Conservation (phyloP, 345 rosid genomes). For the Kandelia obovata region DNA sequence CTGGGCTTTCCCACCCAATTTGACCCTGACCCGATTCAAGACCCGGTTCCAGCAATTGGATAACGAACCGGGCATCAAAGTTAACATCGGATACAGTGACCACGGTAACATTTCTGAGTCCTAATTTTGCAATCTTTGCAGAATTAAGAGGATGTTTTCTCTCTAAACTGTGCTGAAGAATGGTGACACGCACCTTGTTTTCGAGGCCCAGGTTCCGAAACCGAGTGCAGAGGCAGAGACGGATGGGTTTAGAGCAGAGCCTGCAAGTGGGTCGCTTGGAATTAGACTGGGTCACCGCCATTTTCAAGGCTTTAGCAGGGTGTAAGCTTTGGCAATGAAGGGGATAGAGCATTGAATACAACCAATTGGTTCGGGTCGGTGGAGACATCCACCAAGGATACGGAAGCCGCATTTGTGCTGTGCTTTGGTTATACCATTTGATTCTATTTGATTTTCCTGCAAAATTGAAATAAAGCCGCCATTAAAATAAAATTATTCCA, state of each 20-base stretch:
- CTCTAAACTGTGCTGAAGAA: constrained; percentile 80
- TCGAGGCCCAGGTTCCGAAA: constrained; percentile 46
- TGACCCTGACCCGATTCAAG: constrained; percentile 13
- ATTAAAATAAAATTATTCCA: no score
- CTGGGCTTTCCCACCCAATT: constrained; percentile 18
- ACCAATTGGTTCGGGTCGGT: constrained; percentile 5
- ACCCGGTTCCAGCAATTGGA: constrained; percentile 32
- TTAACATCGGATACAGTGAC: constrained; percentile 60
- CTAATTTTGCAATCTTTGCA: constrained; percentile 63
- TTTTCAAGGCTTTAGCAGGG: constrained; percentile 31
- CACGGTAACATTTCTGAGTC: constrained; percentile 55
- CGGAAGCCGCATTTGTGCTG: constrained; percentile 25
- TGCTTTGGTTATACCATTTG: not conserved
- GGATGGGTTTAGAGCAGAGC: constrained; percentile 57
- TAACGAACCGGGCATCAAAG: constrained; percentile 46
- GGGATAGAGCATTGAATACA: constrained; percentile 13
- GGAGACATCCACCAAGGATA: not conserved
- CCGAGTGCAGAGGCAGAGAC: constrained; percentile 64
- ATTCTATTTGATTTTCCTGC: no score
- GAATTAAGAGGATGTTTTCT: constrained; percentile 77
- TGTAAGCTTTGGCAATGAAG: not conserved
- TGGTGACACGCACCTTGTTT: constrained; percentile 61
- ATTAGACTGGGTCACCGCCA: constrained; percentile 36
- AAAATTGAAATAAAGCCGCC: no score
- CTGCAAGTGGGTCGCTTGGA: constrained; percentile 65